Percentiles rank a stretch among this genome's conserved stretches.
Conservation (phyloP, 1,139 yeast species). For the Yamadazyma dendronema region DNA sequence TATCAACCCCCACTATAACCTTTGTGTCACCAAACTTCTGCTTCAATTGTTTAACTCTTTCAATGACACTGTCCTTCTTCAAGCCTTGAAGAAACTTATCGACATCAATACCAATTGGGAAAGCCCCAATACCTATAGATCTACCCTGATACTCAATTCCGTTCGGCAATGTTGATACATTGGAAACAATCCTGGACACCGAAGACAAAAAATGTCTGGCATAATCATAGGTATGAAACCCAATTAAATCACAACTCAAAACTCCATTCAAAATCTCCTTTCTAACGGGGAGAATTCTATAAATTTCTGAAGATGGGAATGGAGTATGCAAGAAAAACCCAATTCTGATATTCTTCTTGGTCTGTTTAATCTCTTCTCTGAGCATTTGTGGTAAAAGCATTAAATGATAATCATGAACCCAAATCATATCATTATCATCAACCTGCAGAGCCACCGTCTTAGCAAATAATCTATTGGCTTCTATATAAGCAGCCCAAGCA, state of each 20-base stretch:
- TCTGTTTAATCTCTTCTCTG: constrained; percentile 55
- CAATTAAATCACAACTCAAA: constrained; percentile 88
- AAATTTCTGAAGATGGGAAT: constrained; percentile 95
- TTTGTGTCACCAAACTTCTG: constrained; percentile 66
- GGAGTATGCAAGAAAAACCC: constrained; percentile 98
- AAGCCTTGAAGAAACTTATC: constrained; percentile 86
- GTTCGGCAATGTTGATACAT: constrained; percentile 84
- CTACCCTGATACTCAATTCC: constrained; percentile 81
- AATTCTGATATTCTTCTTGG: constrained; percentile 59
- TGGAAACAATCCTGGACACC: constrained; percentile 75
- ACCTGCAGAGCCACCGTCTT: constrained; percentile 67
- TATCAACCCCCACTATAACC: constrained; percentile 92
- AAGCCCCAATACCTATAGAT: constrained; percentile 86
- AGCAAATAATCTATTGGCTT: constrained; percentile 87
- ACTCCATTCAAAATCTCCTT: constrained; percentile 90
- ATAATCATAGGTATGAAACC: constrained; percentile 98
- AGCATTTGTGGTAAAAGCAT: constrained; percentile 94
- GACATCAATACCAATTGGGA: constrained; percentile 97
- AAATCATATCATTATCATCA: constrained; percentile 82
- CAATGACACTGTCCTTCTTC: constrained; percentile 56
- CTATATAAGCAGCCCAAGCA: constrained; percentile 97
- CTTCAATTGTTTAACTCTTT: constrained; percentile 63
- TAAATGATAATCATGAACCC: constrained; percentile 98
- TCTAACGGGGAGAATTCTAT: constrained; percentile 92
- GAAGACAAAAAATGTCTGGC: constrained; percentile 96